A percentile compares a stretch with the other conserved stretches of the same genome.
These are phyloP conservation scores for Cercospora sp. DNA, from an alignment of 2,329 filamentous ascomycete genomes.

Conservation along the genomic window DNA sequence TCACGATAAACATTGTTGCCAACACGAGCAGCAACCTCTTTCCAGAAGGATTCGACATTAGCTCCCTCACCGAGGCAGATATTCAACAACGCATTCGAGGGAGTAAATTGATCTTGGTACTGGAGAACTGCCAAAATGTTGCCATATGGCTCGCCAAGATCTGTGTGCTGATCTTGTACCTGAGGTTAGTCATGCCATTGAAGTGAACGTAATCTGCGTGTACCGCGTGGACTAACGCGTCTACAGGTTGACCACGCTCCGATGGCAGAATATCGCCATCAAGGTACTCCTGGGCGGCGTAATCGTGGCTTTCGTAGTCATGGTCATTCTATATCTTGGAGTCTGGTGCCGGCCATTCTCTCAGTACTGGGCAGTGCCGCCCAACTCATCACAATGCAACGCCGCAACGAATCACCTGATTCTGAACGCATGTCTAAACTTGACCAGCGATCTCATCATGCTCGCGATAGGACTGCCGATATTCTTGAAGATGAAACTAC, in stretches of 20 bases:
- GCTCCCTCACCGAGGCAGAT: conserved; percentile 36
- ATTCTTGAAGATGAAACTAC: conserved; percentile 46
- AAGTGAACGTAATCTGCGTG: background rate
- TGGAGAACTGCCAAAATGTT: conserved; percentile 42
- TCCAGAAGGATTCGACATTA: conserved; percentile 49
- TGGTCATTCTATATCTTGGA: conserved; percentile 44
- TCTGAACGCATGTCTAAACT: conserved; percentile 44
- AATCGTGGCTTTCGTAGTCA: conserved; percentile 38
- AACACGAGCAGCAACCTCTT: conserved; percentile 47
- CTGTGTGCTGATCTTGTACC: conserved; percentile 42
- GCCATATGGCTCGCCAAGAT: conserved; percentile 44
- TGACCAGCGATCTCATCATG: conserved; percentile 50
- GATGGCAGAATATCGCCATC: conserved; percentile 40
- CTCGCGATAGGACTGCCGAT: conserved; percentile 48
- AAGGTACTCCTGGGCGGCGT: conserved; percentile 40
- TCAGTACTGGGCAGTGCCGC: conserved; percentile 41
- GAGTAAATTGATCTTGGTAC: conserved; percentile 43
- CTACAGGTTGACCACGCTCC: conserved; percentile 38
- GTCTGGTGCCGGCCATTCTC: conserved; percentile 44
- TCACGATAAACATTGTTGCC: conserved; percentile 48
- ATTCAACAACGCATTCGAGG: conserved; percentile 35
- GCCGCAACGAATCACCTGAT: conserved; percentile 43
- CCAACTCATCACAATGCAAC: conserved; percentile 43
- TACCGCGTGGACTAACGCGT: background rate
- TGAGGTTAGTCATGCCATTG: conserved; percentile 15